These are phyloP conservation scores for Fraxinus pennsylvanica DNA, from an alignment of 257 asterid genomes.

Conservation along the genomic window DNA sequence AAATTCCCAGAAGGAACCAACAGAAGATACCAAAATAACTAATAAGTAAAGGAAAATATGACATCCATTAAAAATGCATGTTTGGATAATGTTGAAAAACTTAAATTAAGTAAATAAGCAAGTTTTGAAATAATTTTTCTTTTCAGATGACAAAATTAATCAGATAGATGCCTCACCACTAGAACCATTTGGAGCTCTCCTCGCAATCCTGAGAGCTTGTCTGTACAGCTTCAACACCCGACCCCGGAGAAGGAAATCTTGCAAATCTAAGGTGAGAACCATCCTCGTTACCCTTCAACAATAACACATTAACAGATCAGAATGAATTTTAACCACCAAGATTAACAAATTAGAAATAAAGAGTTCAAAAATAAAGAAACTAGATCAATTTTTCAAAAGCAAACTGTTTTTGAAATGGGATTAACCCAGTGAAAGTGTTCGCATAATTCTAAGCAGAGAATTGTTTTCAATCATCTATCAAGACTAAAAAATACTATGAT, in stretches of 20 bases:
- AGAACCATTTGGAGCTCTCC: slow-evolving; percentile 68
- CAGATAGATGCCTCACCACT: slow-evolving; percentile 44
- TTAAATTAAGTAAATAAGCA: too few species aligned
- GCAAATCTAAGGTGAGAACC: slow-evolving; percentile 65
- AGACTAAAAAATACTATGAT: background rate
- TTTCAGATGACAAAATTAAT: background rate
- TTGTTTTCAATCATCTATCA: background rate
- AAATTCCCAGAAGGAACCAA: background rate
- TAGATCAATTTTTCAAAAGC: background rate
- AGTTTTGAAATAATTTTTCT: background rate
- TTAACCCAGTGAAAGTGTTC: background rate
- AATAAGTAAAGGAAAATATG: background rate
- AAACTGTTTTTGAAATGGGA: background rate
- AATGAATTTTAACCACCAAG: background rate
- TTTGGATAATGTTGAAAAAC: background rate
- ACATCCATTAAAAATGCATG: background rate
- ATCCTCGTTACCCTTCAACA: slow-evolving; percentile 32
- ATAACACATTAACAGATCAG: background rate
- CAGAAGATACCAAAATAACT: background rate
- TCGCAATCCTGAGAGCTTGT: slow-evolving; percentile 72
- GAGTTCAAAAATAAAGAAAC: background rate
- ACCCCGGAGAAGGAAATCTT: slow-evolving; percentile 84
- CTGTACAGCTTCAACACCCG: slow-evolving; percentile 82
- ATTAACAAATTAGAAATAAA: background rate
- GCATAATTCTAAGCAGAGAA: background rate